Conservation (phyloP, 257 asterid species). For the Solanum chiquidenum region DNA sequence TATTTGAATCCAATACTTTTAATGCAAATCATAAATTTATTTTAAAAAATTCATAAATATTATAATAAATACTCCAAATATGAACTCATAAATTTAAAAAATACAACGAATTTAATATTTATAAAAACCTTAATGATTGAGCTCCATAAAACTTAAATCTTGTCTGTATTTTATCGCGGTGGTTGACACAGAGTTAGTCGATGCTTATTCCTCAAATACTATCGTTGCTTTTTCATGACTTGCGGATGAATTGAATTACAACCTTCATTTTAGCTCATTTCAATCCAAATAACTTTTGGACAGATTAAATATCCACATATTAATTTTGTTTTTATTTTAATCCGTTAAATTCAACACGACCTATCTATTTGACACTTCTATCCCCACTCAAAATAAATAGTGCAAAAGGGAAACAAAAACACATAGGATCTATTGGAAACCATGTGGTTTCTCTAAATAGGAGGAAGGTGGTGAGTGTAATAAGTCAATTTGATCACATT, state of each 20-base stretch:
- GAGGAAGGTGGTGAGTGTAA: neutral
- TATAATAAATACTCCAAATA: no score
- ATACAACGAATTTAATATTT: neutral
- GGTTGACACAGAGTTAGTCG: accelerated
- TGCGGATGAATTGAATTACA: neutral
- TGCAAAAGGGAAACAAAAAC: neutral
- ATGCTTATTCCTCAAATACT: no score
- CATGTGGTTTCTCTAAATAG: neutral
- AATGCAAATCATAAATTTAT: no score
- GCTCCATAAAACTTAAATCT: neutral
- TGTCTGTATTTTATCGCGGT: no score
- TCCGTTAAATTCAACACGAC: accelerated
- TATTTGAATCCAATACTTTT: no score
- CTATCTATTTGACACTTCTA: neutral
- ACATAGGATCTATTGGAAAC: neutral
- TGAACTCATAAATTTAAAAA: no score
- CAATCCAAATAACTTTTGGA: neutral
- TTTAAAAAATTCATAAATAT: no score
- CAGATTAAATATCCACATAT: neutral
- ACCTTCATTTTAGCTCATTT: neutral
- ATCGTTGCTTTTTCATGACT: neutral
- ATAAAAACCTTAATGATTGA: no score
- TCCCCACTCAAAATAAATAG: accelerated
- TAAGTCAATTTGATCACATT: neutral
- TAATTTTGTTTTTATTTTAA: neutral